phyloP scores from a whole-genome alignment of 2,329 filamentous ascomycete species.

The Venturia effusa region DNA sequence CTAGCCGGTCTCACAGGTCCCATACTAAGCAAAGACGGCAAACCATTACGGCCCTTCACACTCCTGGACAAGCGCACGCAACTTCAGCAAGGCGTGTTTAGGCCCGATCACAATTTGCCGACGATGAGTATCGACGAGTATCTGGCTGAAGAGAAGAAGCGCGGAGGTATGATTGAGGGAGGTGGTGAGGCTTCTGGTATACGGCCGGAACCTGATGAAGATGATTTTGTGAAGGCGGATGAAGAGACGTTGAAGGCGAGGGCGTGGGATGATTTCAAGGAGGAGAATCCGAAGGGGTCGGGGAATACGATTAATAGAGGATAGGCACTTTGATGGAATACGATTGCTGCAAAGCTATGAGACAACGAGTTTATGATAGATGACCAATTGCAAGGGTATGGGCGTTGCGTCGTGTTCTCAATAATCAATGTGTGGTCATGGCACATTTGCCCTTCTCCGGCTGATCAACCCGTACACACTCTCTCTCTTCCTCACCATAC shows the following conservation, averaged over 20 bases:
- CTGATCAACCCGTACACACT: too few relatives aligned
- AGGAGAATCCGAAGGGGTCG: slow-evolving; percentile 75
- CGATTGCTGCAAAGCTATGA: neutral
- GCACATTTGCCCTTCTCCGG: too few relatives aligned
- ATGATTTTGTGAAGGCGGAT: slow-evolving; percentile 79
- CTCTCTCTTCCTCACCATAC: too few relatives aligned
- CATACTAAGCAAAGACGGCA: slow-evolving; percentile 66
- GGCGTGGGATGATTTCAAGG: slow-evolving; percentile 89
- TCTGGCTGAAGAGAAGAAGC: slow-evolving; percentile 73
- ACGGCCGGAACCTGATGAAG: slow-evolving; percentile 70
- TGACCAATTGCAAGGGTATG: neutral
- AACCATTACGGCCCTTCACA: slow-evolving; percentile 84
- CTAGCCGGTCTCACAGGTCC: slow-evolving; percentile 45
- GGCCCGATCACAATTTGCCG: slow-evolving; percentile 81
- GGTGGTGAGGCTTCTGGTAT: slow-evolving; percentile 66
- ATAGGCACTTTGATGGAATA: slow-evolving; percentile 17
- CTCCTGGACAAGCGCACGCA: slow-evolving; percentile 67
- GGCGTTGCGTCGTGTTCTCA: too few relatives aligned
- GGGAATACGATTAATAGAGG: slow-evolving; percentile 79
- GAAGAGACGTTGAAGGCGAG: slow-evolving; percentile 86
- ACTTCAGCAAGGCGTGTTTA: slow-evolving; percentile 71
- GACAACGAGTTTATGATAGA: neutral
- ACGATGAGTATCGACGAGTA: slow-evolving; percentile 99
- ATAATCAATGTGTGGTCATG: too few relatives aligned
- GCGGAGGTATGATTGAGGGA: slow-evolving; percentile 84